These are phyloP conservation scores for Acorus calamus DNA, from an alignment of 106 monocot species.

Conservation along the genomic window DNA sequence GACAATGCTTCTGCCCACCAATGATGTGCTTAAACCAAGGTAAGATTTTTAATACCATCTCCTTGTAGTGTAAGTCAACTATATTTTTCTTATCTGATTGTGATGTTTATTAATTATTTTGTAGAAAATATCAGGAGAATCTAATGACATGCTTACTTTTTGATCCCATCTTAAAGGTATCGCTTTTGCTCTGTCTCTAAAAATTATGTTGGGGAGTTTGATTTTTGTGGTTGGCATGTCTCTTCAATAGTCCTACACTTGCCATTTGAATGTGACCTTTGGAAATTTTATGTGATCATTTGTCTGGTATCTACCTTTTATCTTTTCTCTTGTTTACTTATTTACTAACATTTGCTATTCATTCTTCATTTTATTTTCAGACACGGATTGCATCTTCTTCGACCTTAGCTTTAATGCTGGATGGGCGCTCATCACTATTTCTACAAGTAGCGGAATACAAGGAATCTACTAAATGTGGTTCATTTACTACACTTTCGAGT, in stretches of 20 bases:
- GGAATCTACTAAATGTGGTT: constrained; percentile 52
- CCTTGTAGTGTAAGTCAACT: background rate
- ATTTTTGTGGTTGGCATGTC: too few relatives aligned
- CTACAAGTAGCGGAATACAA: constrained; percentile 84
- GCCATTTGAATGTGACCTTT: too few relatives aligned
- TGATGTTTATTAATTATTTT: background rate
- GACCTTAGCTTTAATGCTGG: constrained; percentile 63
- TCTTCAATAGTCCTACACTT: too few relatives aligned
- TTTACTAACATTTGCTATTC: background rate
- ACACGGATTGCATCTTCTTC: constrained; percentile 63
- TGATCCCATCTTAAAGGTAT: constrained; percentile 79
- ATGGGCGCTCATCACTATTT: constrained; percentile 52
- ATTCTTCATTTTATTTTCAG: constrained; percentile 22
- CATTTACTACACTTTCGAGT: constrained; percentile 85
- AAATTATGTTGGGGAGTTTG: too few relatives aligned
- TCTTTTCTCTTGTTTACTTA: too few relatives aligned
- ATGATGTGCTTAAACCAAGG: constrained; percentile 76
- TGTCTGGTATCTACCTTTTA: too few relatives aligned
- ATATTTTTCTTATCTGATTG: constrained; percentile 6
- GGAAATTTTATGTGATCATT: too few relatives aligned
- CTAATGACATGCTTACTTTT: constrained; percentile 85
- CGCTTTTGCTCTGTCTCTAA: too few relatives aligned
- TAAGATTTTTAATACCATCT: background rate
- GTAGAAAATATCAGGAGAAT: constrained; percentile 67
- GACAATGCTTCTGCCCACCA: constrained; percentile 73